Base-by-base conservation (phyloP, 106 monocot genomes). In the Xerophyta viscosa region DNA sequence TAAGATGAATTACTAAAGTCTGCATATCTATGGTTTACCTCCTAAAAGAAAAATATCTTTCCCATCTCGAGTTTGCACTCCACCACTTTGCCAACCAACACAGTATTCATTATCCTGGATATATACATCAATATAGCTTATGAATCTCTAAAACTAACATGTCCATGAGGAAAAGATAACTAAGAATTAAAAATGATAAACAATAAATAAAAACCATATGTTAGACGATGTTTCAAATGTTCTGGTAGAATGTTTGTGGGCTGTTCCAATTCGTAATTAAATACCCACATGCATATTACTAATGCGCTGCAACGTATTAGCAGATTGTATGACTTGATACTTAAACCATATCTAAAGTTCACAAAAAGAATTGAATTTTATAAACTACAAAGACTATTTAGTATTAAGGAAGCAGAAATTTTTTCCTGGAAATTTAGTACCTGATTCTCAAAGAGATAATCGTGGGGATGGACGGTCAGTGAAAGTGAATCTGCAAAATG, bases 11-110 rank as follows among this genome's bases (percentile, higher is more conserved):
- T 39, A 39, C 39, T 39, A 7, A 36, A 36, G 5, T 36, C 10
- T 39, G n/a, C n/a, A 39, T 39, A 39, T 12, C 39, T 46, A 17
- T 26, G 36, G 19, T 53, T 31, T 69, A 88, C 93, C 93, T 66
- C 93, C 93, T 39, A 94, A 58, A 48, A 94, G 93, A 77, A 88
- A 62, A 62, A 81, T 73, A 61, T 94, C 66, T 74, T 60, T 80
- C 21, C 76, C 83, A 48, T 88, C 93, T 46, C 63, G 88, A 33
- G 93, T 72, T 61, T 88, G 84, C 31, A 74, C 22, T 13, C 74
- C 82, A 64, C 81, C 71, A 54, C 77, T 81, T 73, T 88, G 88
- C 69, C 81, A 87, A 24, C 93, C 93, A 71, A 81, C 48, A 48
- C 93, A 94, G 62, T 66, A 81, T 9, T 58, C 27, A 54, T 68